Evolutionary conservation across 177 flowering plant genomes (phyloP).

Genomic region (Tripterygium wilfordii): DNA sequence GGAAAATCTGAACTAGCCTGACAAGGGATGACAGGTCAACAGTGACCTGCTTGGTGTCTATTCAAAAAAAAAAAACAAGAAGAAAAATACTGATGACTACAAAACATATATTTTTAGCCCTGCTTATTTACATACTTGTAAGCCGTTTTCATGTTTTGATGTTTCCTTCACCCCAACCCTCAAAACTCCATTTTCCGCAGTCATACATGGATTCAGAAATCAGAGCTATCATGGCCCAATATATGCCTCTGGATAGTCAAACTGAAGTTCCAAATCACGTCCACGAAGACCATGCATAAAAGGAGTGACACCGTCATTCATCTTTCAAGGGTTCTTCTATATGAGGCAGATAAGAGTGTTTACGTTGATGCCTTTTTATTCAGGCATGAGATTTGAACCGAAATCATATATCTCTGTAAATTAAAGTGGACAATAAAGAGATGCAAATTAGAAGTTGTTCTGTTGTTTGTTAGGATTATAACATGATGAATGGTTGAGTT

Average conservation of each 20-base stretch:
- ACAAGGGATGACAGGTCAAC: too few species aligned
- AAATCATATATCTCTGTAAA: conserved; percentile 3
- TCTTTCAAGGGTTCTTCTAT: neutral
- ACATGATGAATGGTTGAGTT: conserved; percentile 12
- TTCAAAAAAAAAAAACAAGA: too few species aligned
- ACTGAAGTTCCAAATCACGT: conserved; percentile 55
- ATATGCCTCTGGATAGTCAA: conserved; percentile 90
- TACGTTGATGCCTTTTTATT: neutral
- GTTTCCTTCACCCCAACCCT: neutral
- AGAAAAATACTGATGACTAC: too few species aligned
- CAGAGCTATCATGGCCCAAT: conserved; percentile 89
- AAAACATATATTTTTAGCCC: too few species aligned
- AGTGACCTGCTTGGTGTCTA: too few species aligned
- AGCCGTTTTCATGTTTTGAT: neutral
- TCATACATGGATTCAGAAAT: conserved; percentile 92
- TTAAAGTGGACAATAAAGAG: conserved; percentile 10
- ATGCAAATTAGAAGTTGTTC: conserved; percentile 7
- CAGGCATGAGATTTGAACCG: conserved; percentile 5
- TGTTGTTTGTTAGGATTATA: conserved; percentile 12
- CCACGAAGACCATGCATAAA: conserved; percentile 31
- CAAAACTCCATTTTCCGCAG: conserved; percentile 19
- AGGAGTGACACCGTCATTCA: neutral
- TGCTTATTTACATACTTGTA: too few species aligned
- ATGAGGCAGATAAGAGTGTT: neutral
- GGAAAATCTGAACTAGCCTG: too few species aligned